Evolutionary conservation across 1,284 basidiomycete genomes (phyloP).

Genomic region (Porphyrellus sp.): DNA sequence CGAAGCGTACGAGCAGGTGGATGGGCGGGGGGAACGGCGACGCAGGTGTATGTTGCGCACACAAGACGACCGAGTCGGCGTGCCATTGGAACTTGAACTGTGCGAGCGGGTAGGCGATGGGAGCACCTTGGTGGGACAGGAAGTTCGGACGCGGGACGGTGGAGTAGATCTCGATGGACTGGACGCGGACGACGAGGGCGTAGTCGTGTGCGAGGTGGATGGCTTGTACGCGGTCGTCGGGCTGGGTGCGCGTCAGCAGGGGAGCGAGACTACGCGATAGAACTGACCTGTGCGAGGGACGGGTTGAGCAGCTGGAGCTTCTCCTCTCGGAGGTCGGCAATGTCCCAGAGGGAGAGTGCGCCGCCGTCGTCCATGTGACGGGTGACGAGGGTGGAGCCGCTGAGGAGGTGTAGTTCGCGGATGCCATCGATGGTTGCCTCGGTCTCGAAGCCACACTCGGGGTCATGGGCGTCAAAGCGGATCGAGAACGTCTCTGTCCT

Average conservation of each 20-base stretch:
- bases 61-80: constrained; percentile 49
- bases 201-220: constrained; percentile 41
- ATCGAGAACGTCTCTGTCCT: constrained; percentile 27
- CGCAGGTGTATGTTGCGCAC: constrained; percentile 19
- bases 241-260: constrained; percentile 1
- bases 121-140: constrained; percentile 11
- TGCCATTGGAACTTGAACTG: constrained; percentile 52
- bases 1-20: constrained; percentile 56
- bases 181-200: constrained; percentile 41
- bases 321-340: constrained; percentile 23
- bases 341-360: constrained; percentile 26
- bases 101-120: constrained; percentile 42
- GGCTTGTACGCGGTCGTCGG: constrained; percentile 37
- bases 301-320: constrained; percentile 28
- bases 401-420: constrained; percentile 36
- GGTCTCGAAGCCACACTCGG: constrained; percentile 38
- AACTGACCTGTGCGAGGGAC: constrained; percentile 22
- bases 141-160: constrained; percentile 23
- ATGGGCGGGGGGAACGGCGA: constrained; percentile 35
- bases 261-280: background rate
- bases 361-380: constrained; percentile 31
- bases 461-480: constrained; percentile 27
- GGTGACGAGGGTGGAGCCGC: constrained; percentile 38
- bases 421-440: constrained; percentile 33
- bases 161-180: constrained; percentile 42